A percentile compares a stretch with the other conserved stretches of the same genome.
Evolutionary conservation across 2,329 filamentous ascomycete species (phyloP).

Genomic region (Westerdykella ornata): DNA sequence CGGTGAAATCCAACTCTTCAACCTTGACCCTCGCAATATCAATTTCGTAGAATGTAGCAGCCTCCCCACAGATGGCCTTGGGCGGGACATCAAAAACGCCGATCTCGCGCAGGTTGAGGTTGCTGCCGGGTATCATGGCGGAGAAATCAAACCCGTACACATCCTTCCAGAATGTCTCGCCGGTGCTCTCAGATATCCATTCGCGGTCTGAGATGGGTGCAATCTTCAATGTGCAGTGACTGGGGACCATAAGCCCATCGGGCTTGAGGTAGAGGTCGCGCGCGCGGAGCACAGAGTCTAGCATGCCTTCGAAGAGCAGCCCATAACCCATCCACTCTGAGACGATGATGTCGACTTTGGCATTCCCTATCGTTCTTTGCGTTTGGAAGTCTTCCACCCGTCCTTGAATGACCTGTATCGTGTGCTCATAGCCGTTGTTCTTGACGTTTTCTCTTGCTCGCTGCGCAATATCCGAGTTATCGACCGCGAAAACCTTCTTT

Average conservation of each 20-base stretch:
- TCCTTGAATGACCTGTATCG: constrained; percentile 74
- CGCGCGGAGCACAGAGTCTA: constrained; percentile 83
- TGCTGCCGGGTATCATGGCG: constrained; percentile 76
- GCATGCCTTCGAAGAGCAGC: constrained; percentile 90
- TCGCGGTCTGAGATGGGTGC: constrained; percentile 73
- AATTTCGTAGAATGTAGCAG: constrained; percentile 64
- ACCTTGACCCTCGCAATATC: constrained; percentile 67
- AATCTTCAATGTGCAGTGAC: constrained; percentile 73
- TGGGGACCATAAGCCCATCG: constrained; percentile 78
- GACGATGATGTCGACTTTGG: constrained; percentile 84
- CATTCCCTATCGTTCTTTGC: constrained; percentile 47
- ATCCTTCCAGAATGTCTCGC: constrained; percentile 69
- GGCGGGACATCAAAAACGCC: constrained; percentile 28
- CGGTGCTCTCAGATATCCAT: constrained; percentile 68
- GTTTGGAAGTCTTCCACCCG: constrained; percentile 77
- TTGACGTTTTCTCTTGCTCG: constrained; percentile 81
- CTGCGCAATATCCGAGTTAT: constrained; percentile 84
- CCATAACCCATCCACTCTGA: constrained; percentile 98
- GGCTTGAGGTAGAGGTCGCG: constrained; percentile 77
- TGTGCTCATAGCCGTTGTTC: constrained; percentile 66
- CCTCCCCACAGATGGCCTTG: constrained; percentile 41
- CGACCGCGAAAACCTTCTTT: constrained; percentile 78
- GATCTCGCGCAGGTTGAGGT: constrained; percentile 56
- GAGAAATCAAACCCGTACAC: constrained; percentile 95
- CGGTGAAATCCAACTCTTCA: constrained; percentile 69